Base-by-base conservation (phyloP, 2,329 filamentous ascomycete genomes). In the Paecilomyces variotii region DNA sequence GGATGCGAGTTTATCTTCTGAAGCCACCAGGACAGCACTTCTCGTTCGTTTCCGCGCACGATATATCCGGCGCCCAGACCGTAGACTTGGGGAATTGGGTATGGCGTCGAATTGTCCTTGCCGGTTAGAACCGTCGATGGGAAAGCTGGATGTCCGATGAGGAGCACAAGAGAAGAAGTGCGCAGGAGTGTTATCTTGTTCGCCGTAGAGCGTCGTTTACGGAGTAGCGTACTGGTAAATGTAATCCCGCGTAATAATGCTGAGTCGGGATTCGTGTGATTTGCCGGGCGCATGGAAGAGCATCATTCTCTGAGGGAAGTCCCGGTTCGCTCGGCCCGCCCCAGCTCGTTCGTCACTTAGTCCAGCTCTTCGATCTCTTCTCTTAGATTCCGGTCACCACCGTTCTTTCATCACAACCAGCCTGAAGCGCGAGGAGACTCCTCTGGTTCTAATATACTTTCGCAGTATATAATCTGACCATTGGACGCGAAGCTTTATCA, bases 301-400 rank as follows among this genome's bases (percentile, higher is more conserved):
- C 51, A 27, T 49, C 25, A 52, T 34, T 50, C 45, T 56, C 52
- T 63, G 61, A 64, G 63, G 62, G 65, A 67, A 64, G 65, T 69
- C 61, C 66, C 66, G 66, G 67, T 67, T 66, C 53, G 66, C 60
- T 68, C 67, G 66, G 66, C 64, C 66, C 67, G 66, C 45, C 24
- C 50, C 50, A 52, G 50, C 50, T 52, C 50, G 30, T 52, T 52
- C 50, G 50, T 24, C 24, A 19, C 24, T n/a, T 52, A 27, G 7
- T 34, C 35, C 35, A 25, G 65, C 52, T 55, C 62, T 57, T 56
- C 59, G 56, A 60, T 64, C 56, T 52, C 57, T 54, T 56, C 56
- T 26, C 50, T 52, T 11, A 60, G 62, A 62, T 57, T 63, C 63
- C 60, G 56, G 58, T 65, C 63, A 64, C 59, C 50, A 52, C 50